Evolutionary conservation across 2,329 filamentous ascomycete genomes (phyloP).

Genomic region (Aureobasidium sp.): DNA sequence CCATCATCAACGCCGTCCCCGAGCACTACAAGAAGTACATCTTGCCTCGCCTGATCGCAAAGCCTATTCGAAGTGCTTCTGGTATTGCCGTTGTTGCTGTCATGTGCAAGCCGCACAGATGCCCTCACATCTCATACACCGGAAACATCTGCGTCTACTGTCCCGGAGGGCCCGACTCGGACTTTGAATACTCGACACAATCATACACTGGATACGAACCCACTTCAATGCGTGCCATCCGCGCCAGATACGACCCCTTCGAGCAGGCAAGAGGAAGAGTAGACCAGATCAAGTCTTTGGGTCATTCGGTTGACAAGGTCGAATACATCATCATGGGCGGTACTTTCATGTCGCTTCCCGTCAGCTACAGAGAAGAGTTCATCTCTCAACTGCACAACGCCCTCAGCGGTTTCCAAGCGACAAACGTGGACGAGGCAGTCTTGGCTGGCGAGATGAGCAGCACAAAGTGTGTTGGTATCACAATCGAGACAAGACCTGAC

Average conservation of each 20-base stretch:
- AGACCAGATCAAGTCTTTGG: slow-evolving; percentile 90
- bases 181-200: slow-evolving; percentile 98
- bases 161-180: slow-evolving; percentile 91
- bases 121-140: slow-evolving; percentile 95
- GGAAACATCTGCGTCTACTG: slow-evolving; percentile 99
- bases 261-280: slow-evolving; percentile 94
- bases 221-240: slow-evolving; percentile 95
- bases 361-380: slow-evolving; percentile 85
- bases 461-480: slow-evolving; percentile 96
- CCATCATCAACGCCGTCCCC: slow-evolving; percentile 97
- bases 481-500: slow-evolving; percentile 93
- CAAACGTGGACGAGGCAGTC: slow-evolving; percentile 91
- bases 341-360: slow-evolving; percentile 94
- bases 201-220: slow-evolving; percentile 98
- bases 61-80: slow-evolving; percentile 90
- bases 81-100: slow-evolving; percentile 97
- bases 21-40: slow-evolving; percentile 99
- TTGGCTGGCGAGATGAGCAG: slow-evolving; percentile 93
- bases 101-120: slow-evolving; percentile 98
- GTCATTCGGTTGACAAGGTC: slow-evolving; percentile 96
- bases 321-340: slow-evolving; percentile 99
- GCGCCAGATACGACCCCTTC: slow-evolving; percentile 93
- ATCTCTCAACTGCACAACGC: slow-evolving; percentile 96
- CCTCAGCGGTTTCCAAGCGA: slow-evolving; percentile 88
- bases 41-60: slow-evolving; percentile 88